Percentiles rank a stretch among this genome's conserved stretches.
Conservation (phyloP, 257 asterid genomes). For the Nicotiana obtusifolia region DNA sequence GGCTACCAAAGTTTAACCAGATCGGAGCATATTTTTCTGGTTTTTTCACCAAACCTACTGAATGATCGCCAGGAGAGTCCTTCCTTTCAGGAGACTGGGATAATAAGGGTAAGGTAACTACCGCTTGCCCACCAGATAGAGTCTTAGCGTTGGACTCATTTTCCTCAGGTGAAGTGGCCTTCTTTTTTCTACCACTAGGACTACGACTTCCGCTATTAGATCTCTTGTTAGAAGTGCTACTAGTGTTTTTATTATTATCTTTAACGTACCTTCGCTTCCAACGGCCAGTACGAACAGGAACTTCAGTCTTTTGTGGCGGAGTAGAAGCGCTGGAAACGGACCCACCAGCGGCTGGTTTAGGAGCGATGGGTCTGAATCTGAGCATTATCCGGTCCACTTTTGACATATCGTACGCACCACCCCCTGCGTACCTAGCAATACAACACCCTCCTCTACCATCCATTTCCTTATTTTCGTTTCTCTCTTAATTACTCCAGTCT, state of each 20-base stretch:
- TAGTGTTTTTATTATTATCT: neutral
- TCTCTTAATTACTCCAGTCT: too few species aligned
- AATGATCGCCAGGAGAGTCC: constrained; percentile 16
- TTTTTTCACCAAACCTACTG: neutral
- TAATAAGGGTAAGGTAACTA: constrained; percentile 40
- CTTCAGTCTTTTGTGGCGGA: constrained; percentile 21
- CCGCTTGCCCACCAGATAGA: constrained; percentile 26
- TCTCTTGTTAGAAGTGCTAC: constrained; percentile 6
- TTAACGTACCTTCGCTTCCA: constrained; percentile 38
- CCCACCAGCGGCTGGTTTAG: constrained; percentile 44
- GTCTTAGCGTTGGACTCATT: constrained; percentile 8
- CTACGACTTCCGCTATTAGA: neutral
- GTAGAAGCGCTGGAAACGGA: constrained; percentile 20
- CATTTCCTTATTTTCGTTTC: constrained; percentile 12
- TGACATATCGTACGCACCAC: constrained; percentile 40
- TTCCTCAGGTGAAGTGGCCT: constrained; percentile 25
- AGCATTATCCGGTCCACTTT: constrained; percentile 56
- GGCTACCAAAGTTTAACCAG: constrained; percentile 44
- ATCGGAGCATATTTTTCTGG: constrained; percentile 18
- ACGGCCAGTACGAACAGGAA: constrained; percentile 18
- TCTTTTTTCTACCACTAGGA: constrained; percentile 21
- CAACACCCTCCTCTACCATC: constrained; percentile 69
- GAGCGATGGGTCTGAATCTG: constrained; percentile 73
- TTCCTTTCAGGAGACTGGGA: constrained; percentile 32
- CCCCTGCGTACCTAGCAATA: constrained; percentile 50